Evolutionary conservation across 768 basidiomycete species (phyloP), one percentile per base, ranked within the genome.

Genomic region (Mycena metata): DNA sequence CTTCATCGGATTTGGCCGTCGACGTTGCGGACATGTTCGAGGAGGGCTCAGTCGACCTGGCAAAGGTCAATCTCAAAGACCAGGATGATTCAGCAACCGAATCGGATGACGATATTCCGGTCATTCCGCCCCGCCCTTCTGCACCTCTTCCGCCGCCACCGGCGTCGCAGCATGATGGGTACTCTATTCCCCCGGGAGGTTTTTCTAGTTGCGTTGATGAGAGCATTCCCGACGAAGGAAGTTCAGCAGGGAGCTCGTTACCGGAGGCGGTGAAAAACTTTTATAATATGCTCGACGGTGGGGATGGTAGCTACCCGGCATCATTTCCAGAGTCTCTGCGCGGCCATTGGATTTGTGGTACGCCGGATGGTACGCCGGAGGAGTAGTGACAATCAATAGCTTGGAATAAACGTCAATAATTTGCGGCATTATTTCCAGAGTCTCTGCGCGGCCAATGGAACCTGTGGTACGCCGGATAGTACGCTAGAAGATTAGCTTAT

Each of bases 191-290:
- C 16, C 57, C 39, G 2, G 56, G 23, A 23, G 39, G 39, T 9
- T 36, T 35, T 7, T 23, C 5, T 19, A 15, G 43, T 13, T 23
- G 6, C 23, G 33, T 42, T 15, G 21, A 33, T 26, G 46, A 39
- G 33, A 60, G 59, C 12, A 42, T 49, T 17, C 43, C 35, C 23
- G 59, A 51, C 26, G 65, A 66, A 26, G 59, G 42, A 9, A 68
- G 60, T 64, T 60, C 51, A 19, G 5, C 13, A 13, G 75, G 68
- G 42, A 30, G 30, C 30, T 81, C 83, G 35, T 72, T 83, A 45
- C 83, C 84, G 16, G 71, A 70, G 49, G 81, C 69, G 35, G 78
- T 86, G 17, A 79, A 80, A 70, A 80, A 83, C 23, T 85, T 87
- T 68, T 78, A 72, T 43, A 77, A 78, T 9, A 86, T 87, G 83